These are phyloP conservation scores for Cryptococcus sp. DNA, from an alignment of 1,284 basidiomycete genomes.

Conservation along the genomic window DNA sequence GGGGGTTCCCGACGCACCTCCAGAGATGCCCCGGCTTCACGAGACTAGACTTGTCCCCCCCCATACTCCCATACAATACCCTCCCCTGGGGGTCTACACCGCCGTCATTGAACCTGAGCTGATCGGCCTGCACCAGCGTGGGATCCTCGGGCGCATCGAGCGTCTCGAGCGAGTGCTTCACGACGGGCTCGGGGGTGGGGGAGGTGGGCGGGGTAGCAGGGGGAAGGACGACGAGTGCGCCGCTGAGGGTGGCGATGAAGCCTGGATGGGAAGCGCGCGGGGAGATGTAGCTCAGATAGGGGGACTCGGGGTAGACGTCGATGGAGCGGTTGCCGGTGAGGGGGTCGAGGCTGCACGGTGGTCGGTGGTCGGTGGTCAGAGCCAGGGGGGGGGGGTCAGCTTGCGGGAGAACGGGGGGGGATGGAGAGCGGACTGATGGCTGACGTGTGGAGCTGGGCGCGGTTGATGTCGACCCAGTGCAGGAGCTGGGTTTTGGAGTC, in stretches of 20 bases:
- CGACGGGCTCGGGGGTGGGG: slow-evolving; percentile 1
- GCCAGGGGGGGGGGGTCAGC: slow-evolving; percentile 2
- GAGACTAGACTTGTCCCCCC: slow-evolving; percentile 17
- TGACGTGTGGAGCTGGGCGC: slow-evolving; percentile 40
- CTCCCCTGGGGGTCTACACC: slow-evolving; percentile 42
- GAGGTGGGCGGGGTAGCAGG: slow-evolving; percentile 20
- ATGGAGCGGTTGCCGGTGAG: slow-evolving; percentile 27
- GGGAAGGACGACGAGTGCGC: slow-evolving; percentile 25
- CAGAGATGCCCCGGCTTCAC: slow-evolving; percentile 33
- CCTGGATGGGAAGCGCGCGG: slow-evolving; percentile 29
- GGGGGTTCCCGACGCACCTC: slow-evolving; percentile 23
- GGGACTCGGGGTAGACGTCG: slow-evolving; percentile 36
- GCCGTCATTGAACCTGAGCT: slow-evolving; percentile 48
- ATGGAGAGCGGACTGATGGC: slow-evolving; percentile 4
- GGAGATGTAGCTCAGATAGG: slow-evolving; percentile 32
- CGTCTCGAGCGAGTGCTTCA: slow-evolving; percentile 14
- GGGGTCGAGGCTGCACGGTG: slow-evolving; percentile 30
- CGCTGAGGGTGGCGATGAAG: slow-evolving; percentile 28
- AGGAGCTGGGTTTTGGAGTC: slow-evolving; percentile 34
- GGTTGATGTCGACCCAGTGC: slow-evolving; percentile 47
- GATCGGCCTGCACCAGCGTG: slow-evolving; percentile 16
- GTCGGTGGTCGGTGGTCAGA: no score
- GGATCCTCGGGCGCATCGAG: slow-evolving; percentile 24
- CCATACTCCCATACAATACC: slow-evolving; percentile 41
- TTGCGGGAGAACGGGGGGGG: not conserved